Conservation (phyloP, 2,329 filamentous ascomycete genomes). For the Fusarium goolgardi region DNA sequence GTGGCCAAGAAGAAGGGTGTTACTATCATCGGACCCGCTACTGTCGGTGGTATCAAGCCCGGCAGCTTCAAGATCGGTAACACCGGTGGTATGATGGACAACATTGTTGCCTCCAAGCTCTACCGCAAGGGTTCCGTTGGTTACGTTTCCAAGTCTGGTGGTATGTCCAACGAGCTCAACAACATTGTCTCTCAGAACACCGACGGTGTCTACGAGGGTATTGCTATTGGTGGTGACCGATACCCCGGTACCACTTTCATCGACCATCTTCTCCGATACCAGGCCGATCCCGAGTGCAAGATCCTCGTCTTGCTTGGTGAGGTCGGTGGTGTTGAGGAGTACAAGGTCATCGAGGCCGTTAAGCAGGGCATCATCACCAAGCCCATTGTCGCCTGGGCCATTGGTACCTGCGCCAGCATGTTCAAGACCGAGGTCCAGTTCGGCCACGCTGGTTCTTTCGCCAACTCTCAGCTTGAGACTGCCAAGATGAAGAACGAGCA, state of each 20-base stretch:
- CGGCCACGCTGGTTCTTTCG: constrained; percentile 97
- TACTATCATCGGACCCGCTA: constrained; percentile 98
- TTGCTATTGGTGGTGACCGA: constrained; percentile 98
- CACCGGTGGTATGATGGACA: constrained; percentile 99
- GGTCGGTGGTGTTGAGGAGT: constrained; percentile 99
- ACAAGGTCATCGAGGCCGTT: constrained; percentile 98
- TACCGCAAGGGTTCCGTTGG: constrained; percentile 99
- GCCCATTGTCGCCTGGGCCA: constrained; percentile 99
- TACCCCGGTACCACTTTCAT: constrained; percentile 99
- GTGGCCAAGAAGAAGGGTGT: constrained; percentile 98
- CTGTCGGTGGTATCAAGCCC: constrained; percentile 99
- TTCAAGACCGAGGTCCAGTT: constrained; percentile 99
- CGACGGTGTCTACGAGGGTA: constrained; percentile 98
- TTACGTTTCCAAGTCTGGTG: constrained; percentile 99
- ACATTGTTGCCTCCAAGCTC: constrained; percentile 99
- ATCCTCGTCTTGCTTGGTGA: constrained; percentile 95
- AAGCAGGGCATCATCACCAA: constrained; percentile 96
- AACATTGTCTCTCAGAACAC: constrained; percentile 98
- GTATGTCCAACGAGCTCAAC: constrained; percentile 99
- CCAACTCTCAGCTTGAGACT: constrained; percentile 99
- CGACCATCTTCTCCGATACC: constrained; percentile 96
- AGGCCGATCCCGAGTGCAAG: constrained; percentile 97
- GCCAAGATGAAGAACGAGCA: constrained; percentile 95
- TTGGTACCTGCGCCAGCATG: constrained; percentile 99
- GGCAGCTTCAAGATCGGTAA: constrained; percentile 99